phyloP scores from a whole-genome alignment of 139 green algal species.

The Picocystis salinarum region DNA sequence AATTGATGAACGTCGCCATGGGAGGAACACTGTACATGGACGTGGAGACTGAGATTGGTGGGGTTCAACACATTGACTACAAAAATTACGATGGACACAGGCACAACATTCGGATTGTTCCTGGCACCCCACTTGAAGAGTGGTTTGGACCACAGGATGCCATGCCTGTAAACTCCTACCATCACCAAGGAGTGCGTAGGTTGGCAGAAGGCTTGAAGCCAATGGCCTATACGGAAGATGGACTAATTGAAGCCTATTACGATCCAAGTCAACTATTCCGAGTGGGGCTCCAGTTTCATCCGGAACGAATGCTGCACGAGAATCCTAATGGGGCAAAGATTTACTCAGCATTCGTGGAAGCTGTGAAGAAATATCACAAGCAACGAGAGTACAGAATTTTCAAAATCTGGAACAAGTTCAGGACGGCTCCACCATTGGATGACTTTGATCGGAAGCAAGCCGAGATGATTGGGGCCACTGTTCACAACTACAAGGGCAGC shows the following conservation, averaged over 20 bases:
- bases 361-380: background rate
- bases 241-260: conserved; percentile 17
- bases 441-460: too few species aligned
- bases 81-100: conserved; percentile 16
- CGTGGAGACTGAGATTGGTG: conserved; percentile 15
- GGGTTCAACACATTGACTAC: conserved; percentile 21
- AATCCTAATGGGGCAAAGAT: conserved; percentile 5
- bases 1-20: conserved; percentile 17
- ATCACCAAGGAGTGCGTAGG: conserved; percentile 14
- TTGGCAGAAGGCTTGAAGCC: conserved; percentile 9
- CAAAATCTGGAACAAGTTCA: too few species aligned
- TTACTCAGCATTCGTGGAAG: background rate
- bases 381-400: too few species aligned
- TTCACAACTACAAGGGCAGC: too few species aligned
- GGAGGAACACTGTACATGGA: conserved; percentile 14
- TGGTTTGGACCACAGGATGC: conserved; percentile 15
- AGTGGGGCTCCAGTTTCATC: conserved; percentile 20
- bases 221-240: conserved; percentile 16
- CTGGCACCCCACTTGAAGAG: conserved; percentile 11
- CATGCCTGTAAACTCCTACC: conserved; percentile 18
- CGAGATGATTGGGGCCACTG: too few species aligned
- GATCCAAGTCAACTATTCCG: conserved; percentile 17
- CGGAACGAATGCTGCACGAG: conserved; percentile 16
- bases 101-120: conserved; percentile 13
- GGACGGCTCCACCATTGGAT: too few species aligned